Evolutionary conservation across 176 grass and related monocot species (phyloP).

Genomic region (Raddia guianensis): DNA sequence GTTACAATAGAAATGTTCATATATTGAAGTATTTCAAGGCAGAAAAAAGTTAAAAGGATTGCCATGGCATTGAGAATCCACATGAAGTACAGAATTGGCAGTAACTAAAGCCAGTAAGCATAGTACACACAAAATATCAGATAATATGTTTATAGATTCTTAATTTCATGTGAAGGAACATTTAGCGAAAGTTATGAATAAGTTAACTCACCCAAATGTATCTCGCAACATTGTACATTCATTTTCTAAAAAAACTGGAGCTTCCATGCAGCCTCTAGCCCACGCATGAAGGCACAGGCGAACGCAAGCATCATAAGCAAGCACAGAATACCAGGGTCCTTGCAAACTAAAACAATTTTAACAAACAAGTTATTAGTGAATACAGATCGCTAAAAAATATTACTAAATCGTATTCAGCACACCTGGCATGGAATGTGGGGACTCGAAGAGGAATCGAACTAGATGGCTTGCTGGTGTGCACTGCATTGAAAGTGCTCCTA

Average conservation of each 20-base stretch:
- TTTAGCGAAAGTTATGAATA: conserved; percentile 9
- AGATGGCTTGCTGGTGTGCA: conserved; percentile 59
- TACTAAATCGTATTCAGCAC: conserved; percentile 30
- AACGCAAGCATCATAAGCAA: conserved; percentile 98
- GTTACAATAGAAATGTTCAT: not conserved
- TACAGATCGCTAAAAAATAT: conserved; percentile 19
- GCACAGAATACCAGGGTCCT: conserved; percentile 96
- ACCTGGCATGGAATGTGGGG: conserved; percentile 96
- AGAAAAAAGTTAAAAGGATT: not conserved
- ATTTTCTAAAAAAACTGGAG: conserved; percentile 92
- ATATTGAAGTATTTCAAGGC: not conserved
- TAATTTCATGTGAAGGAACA: not conserved
- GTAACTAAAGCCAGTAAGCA: conserved; percentile 19
- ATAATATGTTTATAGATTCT: conserved; percentile 1
- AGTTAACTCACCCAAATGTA: conserved; percentile 78
- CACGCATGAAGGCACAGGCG: conserved; percentile 95
- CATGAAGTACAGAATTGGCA: conserved; percentile 1
- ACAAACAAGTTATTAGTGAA: conserved; percentile 37
- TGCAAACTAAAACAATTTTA: conserved; percentile 66
- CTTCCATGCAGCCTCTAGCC: conserved; percentile 98
- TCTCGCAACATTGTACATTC: conserved; percentile 85
- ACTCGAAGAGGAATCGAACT: conserved; percentile 70
- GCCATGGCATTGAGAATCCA: not conserved
- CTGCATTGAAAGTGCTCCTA: conserved; percentile 48
- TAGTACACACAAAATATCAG: not conserved